Conservation (phyloP, 2,329 filamentous ascomycete species). For the Fusarium avenaceum region DNA sequence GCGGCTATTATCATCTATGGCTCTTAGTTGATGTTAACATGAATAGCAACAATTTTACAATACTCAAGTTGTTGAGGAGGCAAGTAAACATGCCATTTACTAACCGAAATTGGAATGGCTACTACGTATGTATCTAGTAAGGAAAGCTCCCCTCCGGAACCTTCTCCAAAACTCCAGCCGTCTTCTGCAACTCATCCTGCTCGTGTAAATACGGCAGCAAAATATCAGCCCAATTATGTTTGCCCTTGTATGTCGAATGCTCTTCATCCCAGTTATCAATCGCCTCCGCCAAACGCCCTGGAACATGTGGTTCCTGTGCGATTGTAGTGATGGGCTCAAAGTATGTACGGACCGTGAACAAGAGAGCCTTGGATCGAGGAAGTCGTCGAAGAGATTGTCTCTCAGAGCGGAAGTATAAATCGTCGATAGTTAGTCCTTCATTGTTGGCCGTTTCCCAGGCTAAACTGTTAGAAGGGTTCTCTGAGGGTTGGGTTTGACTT, state of each 20-base stretch:
- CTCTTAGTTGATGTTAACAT: too few relatives aligned
- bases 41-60: too few relatives aligned
- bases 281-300: conserved; percentile 25
- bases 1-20: too few relatives aligned
- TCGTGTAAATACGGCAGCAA: conserved; percentile 34
- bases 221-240: conserved; percentile 35
- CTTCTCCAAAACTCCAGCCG: conserved; percentile 19
- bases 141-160: conserved; percentile 24
- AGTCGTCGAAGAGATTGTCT: conserved; percentile 38
- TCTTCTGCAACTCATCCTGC: conserved; percentile 26
- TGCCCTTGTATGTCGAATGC: conserved; percentile 32
- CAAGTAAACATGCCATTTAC: too few relatives aligned
- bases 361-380: conserved; percentile 22
- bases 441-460: conserved; percentile 37
- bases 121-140: too few relatives aligned
- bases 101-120: too few relatives aligned
- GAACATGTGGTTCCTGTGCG: conserved; percentile 31
- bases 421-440: conserved; percentile 12
- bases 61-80: too few relatives aligned
- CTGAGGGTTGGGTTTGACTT: rapidly evolving
- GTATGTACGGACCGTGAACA: conserved; percentile 37
- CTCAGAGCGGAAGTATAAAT: conserved; percentile 42
- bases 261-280: conserved; percentile 41
- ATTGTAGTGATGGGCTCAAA: conserved; percentile 37
- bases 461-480: neutral